phyloP scores from a whole-genome alignment of 2,329 filamentous ascomycete genomes.

The Curvularia hawaiiensis region DNA sequence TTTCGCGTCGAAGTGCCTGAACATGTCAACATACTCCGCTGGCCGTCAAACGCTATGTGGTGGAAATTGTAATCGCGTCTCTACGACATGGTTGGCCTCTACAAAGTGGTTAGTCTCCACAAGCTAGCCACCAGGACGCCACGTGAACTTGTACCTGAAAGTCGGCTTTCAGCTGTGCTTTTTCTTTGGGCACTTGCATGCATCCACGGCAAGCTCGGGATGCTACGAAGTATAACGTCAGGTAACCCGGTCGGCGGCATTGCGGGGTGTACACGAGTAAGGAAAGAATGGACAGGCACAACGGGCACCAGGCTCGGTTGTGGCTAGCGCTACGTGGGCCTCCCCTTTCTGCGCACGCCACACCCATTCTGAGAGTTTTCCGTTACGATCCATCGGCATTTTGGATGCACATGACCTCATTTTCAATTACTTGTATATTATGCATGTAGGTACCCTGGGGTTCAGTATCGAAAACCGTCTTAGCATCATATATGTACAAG shows the following conservation, averaged over 20 bases:
- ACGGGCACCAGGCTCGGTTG: conserved; percentile 10
- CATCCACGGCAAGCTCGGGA: neutral
- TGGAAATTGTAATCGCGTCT: neutral
- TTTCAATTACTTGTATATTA: conserved; percentile 6
- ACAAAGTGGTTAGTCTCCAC: neutral
- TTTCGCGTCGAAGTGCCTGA: neutral
- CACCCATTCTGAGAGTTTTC: conserved; percentile 10
- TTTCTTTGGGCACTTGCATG: neutral
- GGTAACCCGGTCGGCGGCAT: neutral
- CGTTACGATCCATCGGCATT: conserved; percentile 3
- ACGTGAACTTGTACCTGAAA: neutral
- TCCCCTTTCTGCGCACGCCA: conserved; percentile 15
- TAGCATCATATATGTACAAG: conserved; percentile 2
- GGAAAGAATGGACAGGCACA: conserved; percentile 1
- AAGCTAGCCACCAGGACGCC: neutral
- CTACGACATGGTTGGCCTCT: neutral
- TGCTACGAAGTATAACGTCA: neutral
- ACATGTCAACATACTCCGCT: neutral
- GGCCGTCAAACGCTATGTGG: neutral
- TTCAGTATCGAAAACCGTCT: conserved; percentile 11
- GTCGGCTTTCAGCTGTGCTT: neutral
- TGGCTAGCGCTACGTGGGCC: conserved; percentile 13
- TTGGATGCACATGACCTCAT: conserved; percentile 5
- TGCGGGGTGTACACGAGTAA: neutral
- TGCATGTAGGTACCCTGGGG: conserved; percentile 3